phyloP scores from a whole-genome alignment of 805 yeast species.

The Blastobotrys parvus region DNA sequence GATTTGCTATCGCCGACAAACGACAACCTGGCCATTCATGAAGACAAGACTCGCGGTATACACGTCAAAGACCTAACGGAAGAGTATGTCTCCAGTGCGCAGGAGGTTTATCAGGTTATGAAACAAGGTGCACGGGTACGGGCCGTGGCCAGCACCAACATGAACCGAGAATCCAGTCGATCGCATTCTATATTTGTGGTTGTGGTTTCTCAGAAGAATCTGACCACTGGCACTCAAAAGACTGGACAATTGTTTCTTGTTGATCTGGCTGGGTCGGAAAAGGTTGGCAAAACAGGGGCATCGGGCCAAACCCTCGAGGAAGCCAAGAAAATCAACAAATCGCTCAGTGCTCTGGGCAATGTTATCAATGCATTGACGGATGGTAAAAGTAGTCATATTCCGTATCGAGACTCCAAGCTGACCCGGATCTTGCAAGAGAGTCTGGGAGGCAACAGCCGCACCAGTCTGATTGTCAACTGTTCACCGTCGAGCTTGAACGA shows the following conservation, averaged over 20 bases:
- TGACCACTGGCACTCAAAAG: constrained; percentile 40
- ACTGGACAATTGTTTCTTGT: constrained; percentile 62
- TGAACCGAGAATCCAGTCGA: constrained; percentile 68
- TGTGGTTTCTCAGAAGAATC: constrained; percentile 52
- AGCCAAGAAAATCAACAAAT: constrained; percentile 73
- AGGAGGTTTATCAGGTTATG: constrained; percentile 52
- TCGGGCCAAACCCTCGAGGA: constrained; percentile 69
- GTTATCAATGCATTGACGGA: constrained; percentile 76
- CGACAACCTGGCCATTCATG: constrained; percentile 47
- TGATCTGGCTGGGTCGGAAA: constrained; percentile 85
- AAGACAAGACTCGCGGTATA: constrained; percentile 55
- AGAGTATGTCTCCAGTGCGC: constrained; percentile 47
- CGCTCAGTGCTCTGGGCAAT: constrained; percentile 69
- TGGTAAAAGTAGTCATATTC: constrained; percentile 53
- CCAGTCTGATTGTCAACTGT: constrained; percentile 64
- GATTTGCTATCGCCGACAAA: constrained; percentile 51
- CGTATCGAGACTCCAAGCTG: constrained; percentile 70
- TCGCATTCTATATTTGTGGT: constrained; percentile 76
- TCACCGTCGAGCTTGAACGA: constrained; percentile 53
- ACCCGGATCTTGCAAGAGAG: constrained; percentile 74
- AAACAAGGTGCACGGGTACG: constrained; percentile 50
- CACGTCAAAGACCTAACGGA: constrained; percentile 64
- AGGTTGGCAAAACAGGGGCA: constrained; percentile 69
- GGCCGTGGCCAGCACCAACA: constrained; percentile 51
- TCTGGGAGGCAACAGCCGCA: constrained; percentile 74